Evolutionary conservation across 1,139 yeast genomes (phyloP).

Genomic region (Geotrichum cucujoidarum): DNA sequence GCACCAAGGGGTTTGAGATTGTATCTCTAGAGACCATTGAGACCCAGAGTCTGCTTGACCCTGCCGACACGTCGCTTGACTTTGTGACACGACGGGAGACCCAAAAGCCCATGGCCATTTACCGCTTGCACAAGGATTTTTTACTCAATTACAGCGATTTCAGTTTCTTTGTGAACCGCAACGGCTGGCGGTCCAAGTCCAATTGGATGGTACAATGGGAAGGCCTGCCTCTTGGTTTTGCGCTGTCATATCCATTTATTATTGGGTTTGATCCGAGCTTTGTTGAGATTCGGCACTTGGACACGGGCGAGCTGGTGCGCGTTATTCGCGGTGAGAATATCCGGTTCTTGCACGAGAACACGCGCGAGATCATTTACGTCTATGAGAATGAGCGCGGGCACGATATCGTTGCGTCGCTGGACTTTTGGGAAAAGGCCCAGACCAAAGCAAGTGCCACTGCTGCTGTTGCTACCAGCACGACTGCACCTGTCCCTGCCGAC

Average conservation of each 20-base stretch:
- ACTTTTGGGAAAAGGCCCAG: constrained; percentile 59
- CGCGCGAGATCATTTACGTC: constrained; percentile 90
- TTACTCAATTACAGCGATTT: constrained; percentile 84
- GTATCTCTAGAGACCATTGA: constrained; percentile 60
- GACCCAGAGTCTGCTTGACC: constrained; percentile 77
- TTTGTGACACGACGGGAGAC: constrained; percentile 82
- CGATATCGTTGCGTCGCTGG: constrained; percentile 86
- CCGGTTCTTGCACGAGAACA: constrained; percentile 78
- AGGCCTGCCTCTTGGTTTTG: constrained; percentile 88
- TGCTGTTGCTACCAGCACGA: too few relatives aligned
- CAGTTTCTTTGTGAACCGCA: constrained; percentile 86
- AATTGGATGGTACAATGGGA: constrained; percentile 97
- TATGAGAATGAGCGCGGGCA: constrained; percentile 86
- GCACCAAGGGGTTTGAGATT: constrained; percentile 93
- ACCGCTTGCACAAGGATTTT: constrained; percentile 82
- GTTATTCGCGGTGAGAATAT: constrained; percentile 93
- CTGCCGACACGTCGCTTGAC: constrained; percentile 93
- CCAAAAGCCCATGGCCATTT: constrained; percentile 85
- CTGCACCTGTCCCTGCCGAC: too few relatives aligned
- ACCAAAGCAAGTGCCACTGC: too few relatives aligned
- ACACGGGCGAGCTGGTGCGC: constrained; percentile 74
- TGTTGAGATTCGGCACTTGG: constrained; percentile 88
- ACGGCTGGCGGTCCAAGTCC: constrained; percentile 94
- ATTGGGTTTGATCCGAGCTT: constrained; percentile 85
- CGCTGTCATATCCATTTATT: constrained; percentile 88